A percentile compares a stretch with the other conserved stretches of the same genome.
These are phyloP conservation scores for Astrocystis sublimbata DNA, from an alignment of 495 filamentous ascomycete genomes.

Conservation along the genomic window DNA sequence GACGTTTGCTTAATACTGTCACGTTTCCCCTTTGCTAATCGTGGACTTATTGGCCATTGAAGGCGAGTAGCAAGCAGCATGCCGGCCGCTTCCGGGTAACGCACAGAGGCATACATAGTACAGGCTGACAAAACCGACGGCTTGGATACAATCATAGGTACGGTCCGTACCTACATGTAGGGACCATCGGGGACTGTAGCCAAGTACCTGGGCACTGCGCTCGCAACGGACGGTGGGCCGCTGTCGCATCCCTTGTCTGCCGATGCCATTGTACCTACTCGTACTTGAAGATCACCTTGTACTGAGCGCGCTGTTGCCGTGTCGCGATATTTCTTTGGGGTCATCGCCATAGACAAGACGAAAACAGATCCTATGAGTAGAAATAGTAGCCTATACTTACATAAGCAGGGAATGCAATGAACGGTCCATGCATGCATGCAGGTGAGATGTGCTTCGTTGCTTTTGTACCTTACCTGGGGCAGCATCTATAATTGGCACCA, in stretches of 20 bases:
- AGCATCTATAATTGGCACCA: no score
- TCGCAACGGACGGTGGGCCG: conserved; percentile 1
- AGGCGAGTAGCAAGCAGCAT: background rate
- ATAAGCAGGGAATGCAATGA: background rate
- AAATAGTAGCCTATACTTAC: background rate
- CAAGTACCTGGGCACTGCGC: background rate
- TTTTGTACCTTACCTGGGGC: no score
- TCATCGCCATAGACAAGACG: no score
- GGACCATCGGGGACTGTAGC: no score
- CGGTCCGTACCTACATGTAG: background rate
- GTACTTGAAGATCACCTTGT: no score
- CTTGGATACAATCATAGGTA: no score
- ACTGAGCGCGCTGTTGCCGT: no score
- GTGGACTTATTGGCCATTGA: background rate
- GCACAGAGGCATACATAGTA: background rate
- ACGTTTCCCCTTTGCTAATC: no score
- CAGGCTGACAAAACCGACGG: background rate
- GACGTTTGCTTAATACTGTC: background rate
- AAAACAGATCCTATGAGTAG: no score
- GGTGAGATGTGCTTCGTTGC: conserved; percentile 1
- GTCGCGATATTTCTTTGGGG: no score
- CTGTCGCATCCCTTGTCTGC: background rate
- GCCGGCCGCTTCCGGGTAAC: background rate
- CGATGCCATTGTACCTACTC: background rate
- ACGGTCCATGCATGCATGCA: conserved; percentile 17